Evolutionary conservation across 805 yeast species (phyloP).

Genomic region (Lachancea quebecensis): DNA sequence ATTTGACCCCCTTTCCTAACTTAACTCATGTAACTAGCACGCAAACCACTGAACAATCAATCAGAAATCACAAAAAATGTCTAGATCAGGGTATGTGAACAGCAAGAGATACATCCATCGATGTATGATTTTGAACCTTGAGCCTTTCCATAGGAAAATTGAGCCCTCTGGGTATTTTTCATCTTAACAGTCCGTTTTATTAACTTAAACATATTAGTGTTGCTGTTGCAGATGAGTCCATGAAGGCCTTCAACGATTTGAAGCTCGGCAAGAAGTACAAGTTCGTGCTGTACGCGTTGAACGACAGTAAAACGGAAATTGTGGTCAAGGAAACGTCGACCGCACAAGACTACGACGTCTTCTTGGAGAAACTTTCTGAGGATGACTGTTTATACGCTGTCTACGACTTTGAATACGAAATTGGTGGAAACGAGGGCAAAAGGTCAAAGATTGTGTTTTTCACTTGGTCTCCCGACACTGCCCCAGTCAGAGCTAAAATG

Average conservation of each 20-base stretch:
- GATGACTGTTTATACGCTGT: slow-evolving; percentile 94
- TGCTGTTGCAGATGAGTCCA: slow-evolving; percentile 83
- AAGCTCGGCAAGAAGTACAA: slow-evolving; percentile 88
- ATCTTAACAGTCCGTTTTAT: not conserved
- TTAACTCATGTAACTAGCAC: not conserved
- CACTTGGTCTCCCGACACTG: slow-evolving; percentile 98
- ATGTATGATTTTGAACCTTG: not conserved
- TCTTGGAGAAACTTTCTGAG: slow-evolving; percentile 87
- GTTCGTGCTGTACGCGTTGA: slow-evolving; percentile 74
- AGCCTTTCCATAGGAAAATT: not conserved
- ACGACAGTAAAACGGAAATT: slow-evolving; percentile 83
- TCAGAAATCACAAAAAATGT: slow-evolving; percentile 15
- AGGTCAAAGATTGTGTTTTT: slow-evolving; percentile 64
- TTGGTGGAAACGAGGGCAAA: slow-evolving; percentile 87
- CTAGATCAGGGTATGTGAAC: slow-evolving; percentile 33
- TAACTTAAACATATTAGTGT: slow-evolving; percentile 42
- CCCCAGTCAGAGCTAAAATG: slow-evolving; percentile 94
- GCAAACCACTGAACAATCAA: not conserved
- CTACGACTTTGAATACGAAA: slow-evolving; percentile 93
- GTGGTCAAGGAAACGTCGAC: slow-evolving; percentile 80
- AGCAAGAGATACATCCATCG: not conserved
- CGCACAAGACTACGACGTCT: slow-evolving; percentile 71
- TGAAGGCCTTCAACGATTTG: slow-evolving; percentile 90
- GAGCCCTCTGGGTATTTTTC: not conserved
- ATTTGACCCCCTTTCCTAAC: not conserved